A percentile compares a stretch with the other conserved stretches of the same genome.
phyloP scores from a whole-genome alignment of 805 yeast genomes.

The Soucietia sequanensis region DNA sequence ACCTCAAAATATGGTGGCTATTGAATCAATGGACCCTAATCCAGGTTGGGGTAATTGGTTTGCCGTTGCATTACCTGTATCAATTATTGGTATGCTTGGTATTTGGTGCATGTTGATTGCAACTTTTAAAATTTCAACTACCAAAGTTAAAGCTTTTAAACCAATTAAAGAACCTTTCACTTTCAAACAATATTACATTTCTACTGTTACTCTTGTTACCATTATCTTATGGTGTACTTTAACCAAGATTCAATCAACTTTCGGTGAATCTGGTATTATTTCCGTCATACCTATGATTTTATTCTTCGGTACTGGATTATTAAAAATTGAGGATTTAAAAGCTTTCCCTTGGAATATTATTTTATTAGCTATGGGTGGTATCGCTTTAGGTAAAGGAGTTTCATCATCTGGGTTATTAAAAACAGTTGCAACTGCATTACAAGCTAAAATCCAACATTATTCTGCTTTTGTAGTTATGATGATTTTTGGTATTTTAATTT shows the following conservation, averaged over 20 bases:
- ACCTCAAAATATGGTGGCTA: slow-evolving; percentile 55
- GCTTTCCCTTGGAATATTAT: slow-evolving; percentile 97
- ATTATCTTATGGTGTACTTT: slow-evolving; percentile 89
- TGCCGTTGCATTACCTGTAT: slow-evolving; percentile 48
- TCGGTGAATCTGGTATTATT: slow-evolving; percentile 97
- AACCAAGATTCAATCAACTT: slow-evolving; percentile 62
- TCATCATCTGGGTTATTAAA: slow-evolving; percentile 83
- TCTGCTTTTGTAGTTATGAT: slow-evolving; percentile 72
- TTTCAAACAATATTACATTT: slow-evolving; percentile 71
- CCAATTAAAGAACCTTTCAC: slow-evolving; percentile 67
- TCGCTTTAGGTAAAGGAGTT: slow-evolving; percentile 93
- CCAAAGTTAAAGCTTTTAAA: slow-evolving; percentile 55
- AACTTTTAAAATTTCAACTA: slow-evolving; percentile 51
- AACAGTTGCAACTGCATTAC: slow-evolving; percentile 73
- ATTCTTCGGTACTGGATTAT: slow-evolving; percentile 88
- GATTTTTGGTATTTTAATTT: slow-evolving; percentile 77
- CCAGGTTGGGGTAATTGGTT: slow-evolving; percentile 62
- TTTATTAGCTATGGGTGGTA: slow-evolving; percentile 96
- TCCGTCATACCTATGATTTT: slow-evolving; percentile 87
- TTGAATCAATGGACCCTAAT: slow-evolving; percentile 50
- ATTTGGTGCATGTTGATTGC: slow-evolving; percentile 52
- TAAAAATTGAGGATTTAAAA: slow-evolving; percentile 88
- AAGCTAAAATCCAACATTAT: slow-evolving; percentile 60
- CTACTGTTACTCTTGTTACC: slow-evolving; percentile 64
- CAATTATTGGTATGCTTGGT: slow-evolving; percentile 38